These are phyloP conservation scores for Chimonanthus salicifolius DNA, from an alignment of 164 flowering plant species.

Conservation along the genomic window DNA sequence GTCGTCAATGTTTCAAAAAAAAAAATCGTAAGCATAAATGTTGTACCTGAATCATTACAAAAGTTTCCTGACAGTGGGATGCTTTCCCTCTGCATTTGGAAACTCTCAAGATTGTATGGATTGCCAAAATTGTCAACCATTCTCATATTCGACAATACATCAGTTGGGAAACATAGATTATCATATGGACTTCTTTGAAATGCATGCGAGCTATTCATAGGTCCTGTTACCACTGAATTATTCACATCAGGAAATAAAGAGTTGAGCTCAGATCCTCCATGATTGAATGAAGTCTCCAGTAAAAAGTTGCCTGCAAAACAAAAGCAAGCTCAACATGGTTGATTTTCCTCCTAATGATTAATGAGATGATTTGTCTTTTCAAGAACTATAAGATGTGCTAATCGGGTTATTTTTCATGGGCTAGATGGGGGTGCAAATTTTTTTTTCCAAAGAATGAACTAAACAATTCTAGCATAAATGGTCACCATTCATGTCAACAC, in stretches of 20 bases:
- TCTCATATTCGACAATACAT: constrained; percentile 14
- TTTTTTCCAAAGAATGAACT: too few relatives aligned
- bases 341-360: too few relatives aligned
- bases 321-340: not conserved
- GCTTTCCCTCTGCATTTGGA: constrained; percentile 10
- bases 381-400: too few relatives aligned
- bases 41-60: constrained; percentile 24
- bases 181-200: constrained; percentile 11
- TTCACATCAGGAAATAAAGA: constrained; percentile 11
- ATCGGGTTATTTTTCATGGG: too few relatives aligned
- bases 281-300: constrained; percentile 8
- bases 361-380: too few relatives aligned
- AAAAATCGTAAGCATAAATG: not conserved
- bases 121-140: constrained; percentile 13
- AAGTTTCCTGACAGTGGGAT: constrained; percentile 14
- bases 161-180: constrained; percentile 10
- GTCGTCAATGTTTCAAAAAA: too few relatives aligned
- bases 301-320: constrained; percentile 16
- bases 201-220: constrained; percentile 13
- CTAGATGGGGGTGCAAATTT: too few relatives aligned
- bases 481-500: too few relatives aligned
- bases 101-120: constrained; percentile 1
- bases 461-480: too few relatives aligned
- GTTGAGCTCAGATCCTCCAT: constrained; percentile 10
- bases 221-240: constrained; percentile 14